phyloP scores from a whole-genome alignment of 2,329 filamentous ascomycete genomes.

The Ophiocordyceps australis region DNA sequence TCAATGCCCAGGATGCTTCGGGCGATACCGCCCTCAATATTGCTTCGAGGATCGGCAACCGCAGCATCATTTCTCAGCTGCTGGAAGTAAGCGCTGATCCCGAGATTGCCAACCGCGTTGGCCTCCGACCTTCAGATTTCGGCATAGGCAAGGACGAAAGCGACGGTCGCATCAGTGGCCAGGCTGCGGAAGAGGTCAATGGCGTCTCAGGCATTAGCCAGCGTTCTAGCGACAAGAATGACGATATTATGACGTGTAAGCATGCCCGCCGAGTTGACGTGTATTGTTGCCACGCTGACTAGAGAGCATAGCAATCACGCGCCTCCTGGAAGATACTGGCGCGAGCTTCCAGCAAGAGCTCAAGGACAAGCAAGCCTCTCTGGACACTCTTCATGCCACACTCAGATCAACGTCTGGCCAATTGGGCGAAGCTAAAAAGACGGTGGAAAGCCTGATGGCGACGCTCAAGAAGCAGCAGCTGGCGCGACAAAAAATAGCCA shows the following conservation, averaged over 20 bases:
- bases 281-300: background rate
- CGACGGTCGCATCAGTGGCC: constrained; percentile 23
- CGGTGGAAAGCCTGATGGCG: constrained; percentile 51
- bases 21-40: constrained; percentile 93
- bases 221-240: constrained; percentile 52
- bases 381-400: constrained; percentile 65
- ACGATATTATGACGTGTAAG: constrained; percentile 66
- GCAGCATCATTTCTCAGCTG: constrained; percentile 90
- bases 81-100: constrained; percentile 89
- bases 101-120: constrained; percentile 79
- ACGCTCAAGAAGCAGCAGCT: constrained; percentile 47
- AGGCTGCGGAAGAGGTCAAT: constrained; percentile 23
- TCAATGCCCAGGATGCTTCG: constrained; percentile 84
- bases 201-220: constrained; percentile 26
- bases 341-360: constrained; percentile 66
- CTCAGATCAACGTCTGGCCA: constrained; percentile 67
- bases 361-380: constrained; percentile 63
- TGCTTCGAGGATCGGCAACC: constrained; percentile 80
- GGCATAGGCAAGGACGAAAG: constrained; percentile 57
- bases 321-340: constrained; percentile 63
- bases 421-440: constrained; percentile 59
- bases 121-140: constrained; percentile 82
- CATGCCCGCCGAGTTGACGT: background rate
- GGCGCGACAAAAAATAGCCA: constrained; percentile 54
- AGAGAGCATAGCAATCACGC: constrained; percentile 49